phyloP scores from a whole-genome alignment of 331 rosid species.

The Saraca asoca region DNA sequence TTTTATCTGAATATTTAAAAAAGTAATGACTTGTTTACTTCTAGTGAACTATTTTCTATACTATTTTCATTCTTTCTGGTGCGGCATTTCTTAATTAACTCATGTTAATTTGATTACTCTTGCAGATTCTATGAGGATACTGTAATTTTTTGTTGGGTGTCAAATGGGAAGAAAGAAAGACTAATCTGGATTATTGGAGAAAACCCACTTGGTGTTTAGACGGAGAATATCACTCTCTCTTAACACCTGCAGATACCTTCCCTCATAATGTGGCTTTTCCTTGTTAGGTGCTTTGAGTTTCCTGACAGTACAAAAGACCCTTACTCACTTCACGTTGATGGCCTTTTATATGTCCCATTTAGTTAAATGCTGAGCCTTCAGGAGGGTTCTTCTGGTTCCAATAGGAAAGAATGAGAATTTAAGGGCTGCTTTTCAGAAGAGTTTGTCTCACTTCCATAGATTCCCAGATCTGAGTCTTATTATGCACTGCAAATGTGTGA shows the following conservation, averaged over 20 bases:
- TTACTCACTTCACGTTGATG: background rate
- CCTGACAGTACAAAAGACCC: slow-evolving; percentile 22
- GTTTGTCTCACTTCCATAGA: slow-evolving; percentile 30
- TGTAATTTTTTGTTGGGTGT: background rate
- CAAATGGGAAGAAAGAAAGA: slow-evolving; percentile 18
- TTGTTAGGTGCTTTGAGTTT: slow-evolving; percentile 26
- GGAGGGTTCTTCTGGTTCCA: slow-evolving; percentile 22
- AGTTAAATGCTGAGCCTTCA: slow-evolving; percentile 17
- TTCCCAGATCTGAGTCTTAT: slow-evolving; percentile 44
- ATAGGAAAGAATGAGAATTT: slow-evolving; percentile 6
- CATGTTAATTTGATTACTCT: background rate
- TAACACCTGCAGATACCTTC: slow-evolving; percentile 57
- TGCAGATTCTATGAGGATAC: background rate
- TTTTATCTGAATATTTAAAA: background rate
- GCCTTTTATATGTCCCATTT: background rate
- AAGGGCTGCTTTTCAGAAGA: slow-evolving; percentile 37
- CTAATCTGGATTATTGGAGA: slow-evolving; percentile 27
- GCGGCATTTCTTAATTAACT: background rate
- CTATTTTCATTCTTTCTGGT: background rate
- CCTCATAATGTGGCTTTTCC: slow-evolving; percentile 52
- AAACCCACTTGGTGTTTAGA: slow-evolving; percentile 49
- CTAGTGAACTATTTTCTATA: background rate
- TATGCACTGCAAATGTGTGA: background rate
- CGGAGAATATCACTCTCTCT: slow-evolving; percentile 28
- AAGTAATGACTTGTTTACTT: slow-evolving; percentile 7